Base-by-base conservation (phyloP, 148 eudicot species). In the Persicaria tinctoria region DNA sequence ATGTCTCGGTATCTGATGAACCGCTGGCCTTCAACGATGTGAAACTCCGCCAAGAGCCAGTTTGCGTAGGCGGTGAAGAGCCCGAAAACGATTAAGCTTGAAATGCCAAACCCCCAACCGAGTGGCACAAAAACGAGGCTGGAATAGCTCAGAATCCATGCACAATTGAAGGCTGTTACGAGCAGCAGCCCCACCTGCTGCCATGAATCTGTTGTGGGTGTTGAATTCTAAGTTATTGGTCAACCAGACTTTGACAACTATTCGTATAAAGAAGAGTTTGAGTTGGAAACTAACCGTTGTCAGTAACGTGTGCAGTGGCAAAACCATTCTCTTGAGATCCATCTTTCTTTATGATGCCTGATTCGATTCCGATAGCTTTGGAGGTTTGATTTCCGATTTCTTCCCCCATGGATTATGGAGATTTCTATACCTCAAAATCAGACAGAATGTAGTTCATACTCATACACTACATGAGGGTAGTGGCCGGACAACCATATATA, bases 1-100 rank as follows among this genome's bases (percentile, higher is more conserved):
- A 86, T 51, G 76, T 88, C 92, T 83, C 84, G 85, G 46, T 86
- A 84, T 85, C 89, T 59, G 77, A 88, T 88, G 76, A 86, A 88
- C 74, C 88, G 78, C 56, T 80, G 84, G 80, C 88, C 89, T 53
- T 86, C 60, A 47, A 88, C 79, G 75, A 80, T 80, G 76, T 88
- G 89, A 73, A 88, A 88, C 0, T 78, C 82, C 6, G 85, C 92
- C 77, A 86, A 70, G 53, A 88, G 80, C 86, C 89, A 84, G 85
- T 82, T 88, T 72, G 88, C 83, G 46, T 86, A 86, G 74, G 80
- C 83, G 41, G 80, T 74, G 72, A 83, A 84, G 71, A 86, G 17
- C 46, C 82, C 92, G 1, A 86, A 70, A 20, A 86, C 73, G 57
- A 80, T 4, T 66, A 84, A 73, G 81, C 84, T 17, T 3, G 72